Evolutionary conservation across 83 land plant species (phyloP).

Genomic region (Diphasiastrum complanatum): DNA sequence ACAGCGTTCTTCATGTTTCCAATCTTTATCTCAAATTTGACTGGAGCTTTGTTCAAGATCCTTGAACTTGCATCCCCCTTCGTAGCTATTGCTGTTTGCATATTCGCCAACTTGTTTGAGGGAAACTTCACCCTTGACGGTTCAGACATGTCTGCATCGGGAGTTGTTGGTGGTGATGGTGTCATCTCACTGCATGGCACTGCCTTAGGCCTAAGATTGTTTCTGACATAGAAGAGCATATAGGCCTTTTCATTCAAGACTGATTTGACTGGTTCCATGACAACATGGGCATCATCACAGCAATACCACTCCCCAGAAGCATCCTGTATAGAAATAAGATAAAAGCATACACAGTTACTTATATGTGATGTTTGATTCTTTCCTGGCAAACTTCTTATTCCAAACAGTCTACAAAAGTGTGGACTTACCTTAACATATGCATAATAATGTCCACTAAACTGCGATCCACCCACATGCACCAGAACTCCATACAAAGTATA

Average conservation of each 20-base stretch:
- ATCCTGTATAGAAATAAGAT: slow-evolving; percentile 45
- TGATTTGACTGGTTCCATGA: slow-evolving; percentile 42
- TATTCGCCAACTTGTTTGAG: too few species aligned
- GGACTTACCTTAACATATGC: slow-evolving; percentile 87
- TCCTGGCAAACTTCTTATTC: background rate
- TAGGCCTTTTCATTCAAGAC: slow-evolving; percentile 87
- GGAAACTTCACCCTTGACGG: too few species aligned
- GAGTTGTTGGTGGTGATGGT: slow-evolving; percentile 24
- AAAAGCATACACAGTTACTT: background rate
- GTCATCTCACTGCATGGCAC: slow-evolving; percentile 6
- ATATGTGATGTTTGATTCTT: too few species aligned
- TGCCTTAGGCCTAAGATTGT: slow-evolving; percentile 7
- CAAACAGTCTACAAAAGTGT: background rate
- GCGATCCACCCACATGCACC: slow-evolving; percentile 86
- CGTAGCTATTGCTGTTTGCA: too few species aligned
- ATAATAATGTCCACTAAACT: slow-evolving; percentile 94
- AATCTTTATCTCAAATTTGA: too few species aligned
- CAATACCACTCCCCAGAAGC: slow-evolving; percentile 80
- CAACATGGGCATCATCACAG: slow-evolving; percentile 80
- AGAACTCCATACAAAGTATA: slow-evolving; percentile 81
- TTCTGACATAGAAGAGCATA: slow-evolving; percentile 71
- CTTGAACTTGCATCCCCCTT: too few species aligned
- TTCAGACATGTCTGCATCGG: slow-evolving; percentile 13
- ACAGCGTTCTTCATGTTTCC: too few species aligned
- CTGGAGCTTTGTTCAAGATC: too few species aligned